Evolutionary conservation across 2,329 filamentous ascomycete species (phyloP), one percentile per base, ranked within the genome.

Genomic region (Decorospora gaudefroyi): DNA sequence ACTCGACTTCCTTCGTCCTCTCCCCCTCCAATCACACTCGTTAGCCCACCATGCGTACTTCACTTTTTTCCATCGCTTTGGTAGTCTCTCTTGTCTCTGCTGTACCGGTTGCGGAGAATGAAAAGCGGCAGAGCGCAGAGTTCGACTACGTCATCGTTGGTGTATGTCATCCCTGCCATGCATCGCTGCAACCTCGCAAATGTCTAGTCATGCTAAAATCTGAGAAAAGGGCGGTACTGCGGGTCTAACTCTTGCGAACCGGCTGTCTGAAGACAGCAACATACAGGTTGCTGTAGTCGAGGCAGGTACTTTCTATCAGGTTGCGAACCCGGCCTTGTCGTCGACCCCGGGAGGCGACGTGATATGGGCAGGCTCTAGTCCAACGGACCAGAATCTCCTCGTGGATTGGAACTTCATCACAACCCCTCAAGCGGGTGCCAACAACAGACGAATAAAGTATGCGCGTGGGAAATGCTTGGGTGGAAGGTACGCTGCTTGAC

Each of bases 331-430:
- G 4, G 16, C 29, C 7, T 26, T 49, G 9, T 21, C 26, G n/a
- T 37, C 35, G 2, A 57, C 57, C 5, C 61, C 61, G 3, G 56
- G 49, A 13, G 54, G 56, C 12, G 57, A 57, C 36, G 49, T 62
- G 6, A 31, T 64, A 13, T 53, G 46, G 31, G 35, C 42, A 6
- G 57, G 60, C 2, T 42, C 51, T 4, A 52, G 44, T 32, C 47
- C 50, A 4, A 11, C 42, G 0, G 63, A 67, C 8, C 47, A 55
- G 6, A 58, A 62, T 33, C 56, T 55, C 1, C 27, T 40, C 8
- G 53, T 66, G 2, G 65, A 68, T 37, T 70, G 64, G 62, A 45
- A 48, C 11, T 63, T 68, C 32, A 34, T 55, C n/a, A 67, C 65
- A 1, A 36, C 35, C 2, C 61, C 62, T 12, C 64, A 69, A 43